phyloP scores from a whole-genome alignment of 2,329 filamentous ascomycete genomes.

The Xylariaceae sp. region DNA sequence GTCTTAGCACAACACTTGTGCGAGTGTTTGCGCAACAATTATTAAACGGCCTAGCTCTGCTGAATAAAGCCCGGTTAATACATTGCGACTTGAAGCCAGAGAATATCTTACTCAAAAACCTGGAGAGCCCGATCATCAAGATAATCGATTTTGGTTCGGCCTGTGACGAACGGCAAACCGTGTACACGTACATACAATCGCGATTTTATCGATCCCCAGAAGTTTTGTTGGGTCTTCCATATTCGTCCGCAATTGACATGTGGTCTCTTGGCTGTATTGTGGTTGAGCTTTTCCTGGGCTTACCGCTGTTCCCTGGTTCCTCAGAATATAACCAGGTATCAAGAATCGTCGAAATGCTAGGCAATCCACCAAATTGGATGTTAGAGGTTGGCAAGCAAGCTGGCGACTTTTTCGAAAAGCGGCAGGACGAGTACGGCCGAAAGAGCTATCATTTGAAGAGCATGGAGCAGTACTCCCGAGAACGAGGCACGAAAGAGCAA shows the following conservation, averaged over 20 bases:
- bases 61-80: slow-evolving; percentile 95
- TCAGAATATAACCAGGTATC: slow-evolving; percentile 99
- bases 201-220: slow-evolving; percentile 97
- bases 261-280: slow-evolving; percentile 99
- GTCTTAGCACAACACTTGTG: slow-evolving; percentile 91
- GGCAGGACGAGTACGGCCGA: slow-evolving; percentile 84
- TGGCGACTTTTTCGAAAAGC: slow-evolving; percentile 94
- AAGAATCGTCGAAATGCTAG: slow-evolving; percentile 95
- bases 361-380: slow-evolving; percentile 97
- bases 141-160: slow-evolving; percentile 99
- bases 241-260: slow-evolving; percentile 99
- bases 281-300: slow-evolving; percentile 90
- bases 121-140: slow-evolving; percentile 98
- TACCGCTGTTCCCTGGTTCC: slow-evolving; percentile 92
- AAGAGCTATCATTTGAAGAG: slow-evolving; percentile 89
- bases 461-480: slow-evolving; percentile 95
- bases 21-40: slow-evolving; percentile 97
- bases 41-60: slow-evolving; percentile 81
- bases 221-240: slow-evolving; percentile 89
- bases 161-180: slow-evolving; percentile 95
- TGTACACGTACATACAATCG: slow-evolving; percentile 99
- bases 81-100: slow-evolving; percentile 98
- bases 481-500: slow-evolving; percentile 95
- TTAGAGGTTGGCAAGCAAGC: slow-evolving; percentile 98
- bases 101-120: slow-evolving; percentile 95